A percentile compares a stretch with the other conserved stretches of the same genome.
phyloP scores from a whole-genome alignment of 108 stramenopile genomes.

The Conticribra guillardii region DNA sequence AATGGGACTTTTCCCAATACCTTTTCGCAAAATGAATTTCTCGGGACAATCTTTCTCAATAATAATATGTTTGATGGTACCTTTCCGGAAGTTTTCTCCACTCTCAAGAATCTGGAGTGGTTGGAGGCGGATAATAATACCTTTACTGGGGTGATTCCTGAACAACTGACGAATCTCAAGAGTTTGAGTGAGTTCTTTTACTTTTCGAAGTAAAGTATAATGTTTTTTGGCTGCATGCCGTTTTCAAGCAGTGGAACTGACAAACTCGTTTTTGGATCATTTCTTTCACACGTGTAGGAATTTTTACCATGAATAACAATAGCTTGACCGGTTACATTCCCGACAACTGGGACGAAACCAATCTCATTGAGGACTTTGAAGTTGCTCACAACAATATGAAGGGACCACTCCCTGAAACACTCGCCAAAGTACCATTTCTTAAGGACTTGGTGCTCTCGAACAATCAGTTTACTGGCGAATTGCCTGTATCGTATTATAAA shows the following conservation, averaged over 20 bases:
- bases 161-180: constrained; percentile 26
- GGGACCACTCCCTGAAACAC: constrained; percentile 42
- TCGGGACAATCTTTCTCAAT: constrained; percentile 45
- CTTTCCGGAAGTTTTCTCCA: constrained; percentile 39
- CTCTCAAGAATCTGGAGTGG: constrained; percentile 48
- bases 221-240: neutral
- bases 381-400: constrained; percentile 40
- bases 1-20: constrained; percentile 26
- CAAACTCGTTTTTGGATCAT: neutral
- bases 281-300: constrained; percentile 5
- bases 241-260: no score
- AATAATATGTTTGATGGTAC: constrained; percentile 38
- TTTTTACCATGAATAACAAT: constrained; percentile 38
- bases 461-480: constrained; percentile 49
- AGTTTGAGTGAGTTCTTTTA: constrained; percentile 38
- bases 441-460: constrained; percentile 32
- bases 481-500: constrained; percentile 39
- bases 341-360: constrained; percentile 27
- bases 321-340: constrained; percentile 37
- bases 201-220: neutral
- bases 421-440: constrained; percentile 27
- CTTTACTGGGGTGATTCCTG: constrained; percentile 33
- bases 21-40: constrained; percentile 26
- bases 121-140: constrained; percentile 37
- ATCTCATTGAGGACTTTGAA: constrained; percentile 36